A percentile compares a stretch with the other conserved stretches of the same genome.
These are phyloP conservation scores for Violaceomyces palustris DNA, from an alignment of 1,284 basidiomycete species.

Conservation along the genomic window DNA sequence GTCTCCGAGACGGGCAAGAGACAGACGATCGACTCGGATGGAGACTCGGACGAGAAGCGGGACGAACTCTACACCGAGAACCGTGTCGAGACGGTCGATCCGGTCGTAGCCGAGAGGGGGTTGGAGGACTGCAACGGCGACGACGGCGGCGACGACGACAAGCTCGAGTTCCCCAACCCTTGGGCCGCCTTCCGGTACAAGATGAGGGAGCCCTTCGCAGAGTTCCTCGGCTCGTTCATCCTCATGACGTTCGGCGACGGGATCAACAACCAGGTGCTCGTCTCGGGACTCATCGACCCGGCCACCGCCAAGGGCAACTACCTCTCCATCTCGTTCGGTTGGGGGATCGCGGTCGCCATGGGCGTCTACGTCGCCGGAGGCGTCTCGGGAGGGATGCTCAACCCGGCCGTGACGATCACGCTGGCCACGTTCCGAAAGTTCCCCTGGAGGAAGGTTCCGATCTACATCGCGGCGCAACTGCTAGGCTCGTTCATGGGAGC, in stretches of 20 bases:
- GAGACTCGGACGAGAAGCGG: slow-evolving; percentile 2
- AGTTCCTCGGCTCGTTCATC: slow-evolving; percentile 38
- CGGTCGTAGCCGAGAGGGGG: slow-evolving; percentile 15
- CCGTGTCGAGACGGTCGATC: slow-evolving; percentile 3
- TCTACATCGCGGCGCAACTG: slow-evolving; percentile 67
- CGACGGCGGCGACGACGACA: slow-evolving; percentile 8
- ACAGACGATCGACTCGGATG: slow-evolving; percentile 2
- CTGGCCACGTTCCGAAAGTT: slow-evolving; percentile 68
- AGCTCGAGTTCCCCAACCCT: slow-evolving; percentile 34
- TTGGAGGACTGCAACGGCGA: too few relatives aligned
- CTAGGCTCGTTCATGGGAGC: slow-evolving; percentile 68
- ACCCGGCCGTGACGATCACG: slow-evolving; percentile 59
- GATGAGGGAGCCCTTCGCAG: slow-evolving; percentile 39
- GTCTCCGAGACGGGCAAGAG: slow-evolving; percentile 1
- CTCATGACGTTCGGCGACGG: slow-evolving; percentile 45
- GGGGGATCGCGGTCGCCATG: slow-evolving; percentile 45
- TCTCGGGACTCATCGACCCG: slow-evolving; percentile 26
- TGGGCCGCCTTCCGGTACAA: slow-evolving; percentile 35
- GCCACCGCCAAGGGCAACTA: slow-evolving; percentile 25
- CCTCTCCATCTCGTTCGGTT: slow-evolving; percentile 40
- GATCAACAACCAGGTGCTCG: slow-evolving; percentile 41
- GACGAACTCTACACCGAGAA: slow-evolving; percentile 3
- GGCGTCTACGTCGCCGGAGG: slow-evolving; percentile 44
- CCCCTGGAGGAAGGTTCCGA: slow-evolving; percentile 73
- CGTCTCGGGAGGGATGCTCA: slow-evolving; percentile 39